These are phyloP conservation scores for Teratosphaeria pseudoeucalypti DNA, from an alignment of 2,329 filamentous ascomycete genomes.

Conservation along the genomic window DNA sequence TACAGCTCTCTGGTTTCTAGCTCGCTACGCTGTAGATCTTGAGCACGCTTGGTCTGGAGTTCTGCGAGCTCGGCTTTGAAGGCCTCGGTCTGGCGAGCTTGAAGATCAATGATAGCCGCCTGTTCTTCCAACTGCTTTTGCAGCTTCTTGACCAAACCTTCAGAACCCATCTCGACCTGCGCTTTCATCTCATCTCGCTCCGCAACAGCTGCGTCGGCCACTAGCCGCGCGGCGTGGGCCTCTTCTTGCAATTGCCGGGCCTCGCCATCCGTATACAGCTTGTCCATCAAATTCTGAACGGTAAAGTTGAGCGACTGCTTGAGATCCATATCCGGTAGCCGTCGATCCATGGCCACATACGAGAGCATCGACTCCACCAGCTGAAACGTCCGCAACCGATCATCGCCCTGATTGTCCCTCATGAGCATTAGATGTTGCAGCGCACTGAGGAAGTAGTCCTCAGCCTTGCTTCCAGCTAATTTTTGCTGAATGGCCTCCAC, in stretches of 20 bases:
- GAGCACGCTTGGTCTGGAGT: conserved; percentile 71
- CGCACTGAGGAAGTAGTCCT: conserved; percentile 92
- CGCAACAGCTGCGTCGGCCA: conserved; percentile 89
- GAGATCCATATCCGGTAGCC: conserved; percentile 90
- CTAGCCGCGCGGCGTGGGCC: conserved; percentile 76
- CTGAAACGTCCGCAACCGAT: conserved; percentile 90
- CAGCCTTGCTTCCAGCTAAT: conserved; percentile 70
- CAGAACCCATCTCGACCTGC: conserved; percentile 80
- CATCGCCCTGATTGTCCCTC: conserved; percentile 81
- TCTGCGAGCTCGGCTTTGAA: conserved; percentile 84
- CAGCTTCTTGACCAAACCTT: conserved; percentile 83
- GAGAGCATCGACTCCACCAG: conserved; percentile 97
- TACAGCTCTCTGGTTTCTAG: conserved; percentile 93
- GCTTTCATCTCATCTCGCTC: conserved; percentile 92
- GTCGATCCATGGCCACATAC: conserved; percentile 95
- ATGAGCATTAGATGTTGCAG: conserved; percentile 92
- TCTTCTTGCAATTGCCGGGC: conserved; percentile 87
- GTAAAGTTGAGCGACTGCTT: conserved; percentile 97
- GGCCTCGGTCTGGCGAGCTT: conserved; percentile 72
- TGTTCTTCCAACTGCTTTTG: conserved; percentile 94
- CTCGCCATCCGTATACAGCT: conserved; percentile 92
- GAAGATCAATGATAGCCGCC: conserved; percentile 77
- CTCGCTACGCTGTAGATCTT: conserved; percentile 89
- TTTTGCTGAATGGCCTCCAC: conserved; percentile 85
- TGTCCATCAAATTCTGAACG: conserved; percentile 88